Conservation (phyloP, 2,329 filamentous ascomycete genomes). For the Atkinsonella hypoxylon region DNA sequence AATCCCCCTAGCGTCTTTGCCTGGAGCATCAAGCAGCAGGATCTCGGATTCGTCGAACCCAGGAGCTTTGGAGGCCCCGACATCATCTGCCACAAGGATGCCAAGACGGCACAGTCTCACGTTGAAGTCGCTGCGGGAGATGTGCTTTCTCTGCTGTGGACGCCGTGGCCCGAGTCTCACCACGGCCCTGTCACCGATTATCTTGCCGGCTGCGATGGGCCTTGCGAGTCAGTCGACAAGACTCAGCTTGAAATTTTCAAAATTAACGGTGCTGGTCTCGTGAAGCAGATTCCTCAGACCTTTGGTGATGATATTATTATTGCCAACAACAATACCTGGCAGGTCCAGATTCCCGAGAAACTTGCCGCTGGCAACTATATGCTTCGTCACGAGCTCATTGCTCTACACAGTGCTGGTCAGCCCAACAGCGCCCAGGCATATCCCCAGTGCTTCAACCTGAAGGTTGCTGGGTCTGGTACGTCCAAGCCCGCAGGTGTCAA, state of each 20-base stretch:
- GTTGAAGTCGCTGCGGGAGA: constrained; percentile 32
- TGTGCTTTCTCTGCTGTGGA: constrained; percentile 35
- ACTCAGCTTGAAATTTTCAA: constrained; percentile 32
- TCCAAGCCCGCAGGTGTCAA: constrained; percentile 20
- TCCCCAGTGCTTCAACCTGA: constrained; percentile 39
- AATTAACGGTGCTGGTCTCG: constrained; percentile 28
- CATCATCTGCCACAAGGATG: constrained; percentile 37
- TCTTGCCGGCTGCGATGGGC: constrained; percentile 30
- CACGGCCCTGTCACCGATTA: constrained; percentile 35
- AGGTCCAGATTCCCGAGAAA: constrained; percentile 33
- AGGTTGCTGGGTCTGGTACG: constrained; percentile 29
- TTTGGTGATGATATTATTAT: constrained; percentile 34
- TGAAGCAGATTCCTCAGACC: constrained; percentile 23
- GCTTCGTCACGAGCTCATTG: constrained; percentile 43
- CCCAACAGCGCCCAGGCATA: constrained; percentile 36
- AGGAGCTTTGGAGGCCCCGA: constrained; percentile 27
- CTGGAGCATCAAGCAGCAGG: constrained; percentile 29
- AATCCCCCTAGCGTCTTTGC: constrained; percentile 25
- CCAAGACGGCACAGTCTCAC: constrained; percentile 26
- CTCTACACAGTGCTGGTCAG: constrained; percentile 34
- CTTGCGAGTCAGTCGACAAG: constrained; percentile 29
- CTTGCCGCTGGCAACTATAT: constrained; percentile 41
- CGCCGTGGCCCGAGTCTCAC: constrained; percentile 36
- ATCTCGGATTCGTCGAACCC: constrained; percentile 37
- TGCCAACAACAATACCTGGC: constrained; percentile 38